phyloP scores from a whole-genome alignment of 176 grass and related monocot genomes.

The Aegilops speltoides region DNA sequence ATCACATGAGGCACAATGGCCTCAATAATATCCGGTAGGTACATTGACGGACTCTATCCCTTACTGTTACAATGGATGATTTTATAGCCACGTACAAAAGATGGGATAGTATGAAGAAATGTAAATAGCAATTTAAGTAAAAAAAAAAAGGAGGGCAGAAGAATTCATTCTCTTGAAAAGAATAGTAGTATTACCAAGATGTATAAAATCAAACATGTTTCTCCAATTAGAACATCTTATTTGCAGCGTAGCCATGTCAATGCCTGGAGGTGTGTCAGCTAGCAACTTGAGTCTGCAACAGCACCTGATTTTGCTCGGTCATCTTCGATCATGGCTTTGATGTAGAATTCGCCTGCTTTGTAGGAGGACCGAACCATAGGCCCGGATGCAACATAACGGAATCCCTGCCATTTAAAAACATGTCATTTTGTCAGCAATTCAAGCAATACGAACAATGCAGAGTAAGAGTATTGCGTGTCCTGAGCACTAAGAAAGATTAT shows the following conservation, averaged over 20 bases:
- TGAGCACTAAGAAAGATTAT: neutral
- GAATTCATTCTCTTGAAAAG: neutral
- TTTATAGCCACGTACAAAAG: neutral
- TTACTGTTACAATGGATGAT: constrained; percentile 7
- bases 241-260: constrained; percentile 34
- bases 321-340: constrained; percentile 93
- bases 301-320: constrained; percentile 47
- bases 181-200: neutral
- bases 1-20: neutral
- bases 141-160: too few species aligned
- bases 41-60: neutral
- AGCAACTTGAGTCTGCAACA: constrained; percentile 21
- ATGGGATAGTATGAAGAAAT: neutral
- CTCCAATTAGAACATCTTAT: constrained; percentile 21
- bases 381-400: constrained; percentile 88
- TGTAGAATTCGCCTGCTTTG: constrained; percentile 95
- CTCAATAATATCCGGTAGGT: neutral
- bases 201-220: neutral
- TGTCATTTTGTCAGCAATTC: neutral
- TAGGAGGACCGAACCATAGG: constrained; percentile 94
- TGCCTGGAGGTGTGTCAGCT: neutral
- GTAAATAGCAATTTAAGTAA: too few species aligned
- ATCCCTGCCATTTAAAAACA: constrained; percentile 49
- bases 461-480: neutral
- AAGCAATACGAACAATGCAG: neutral